Conservation (phyloP, 2,329 filamentous ascomycete genomes). For the Lomentospora prolificans region DNA sequence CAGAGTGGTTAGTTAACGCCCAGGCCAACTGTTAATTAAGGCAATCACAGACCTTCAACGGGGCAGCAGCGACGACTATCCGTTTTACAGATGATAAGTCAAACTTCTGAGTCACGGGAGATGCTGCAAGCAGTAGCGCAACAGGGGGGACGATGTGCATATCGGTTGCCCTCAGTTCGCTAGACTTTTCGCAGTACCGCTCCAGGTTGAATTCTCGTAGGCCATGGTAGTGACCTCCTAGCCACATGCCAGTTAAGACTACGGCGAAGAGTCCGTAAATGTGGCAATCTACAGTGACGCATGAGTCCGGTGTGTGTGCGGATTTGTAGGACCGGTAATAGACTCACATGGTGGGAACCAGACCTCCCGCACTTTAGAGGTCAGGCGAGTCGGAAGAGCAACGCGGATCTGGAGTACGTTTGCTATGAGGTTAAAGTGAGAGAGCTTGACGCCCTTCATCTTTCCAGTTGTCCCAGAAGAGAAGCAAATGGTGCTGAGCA, state of each 20-base stretch:
- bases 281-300: not conserved
- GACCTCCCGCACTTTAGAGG: not conserved
- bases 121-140: not conserved
- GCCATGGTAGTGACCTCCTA: not conserved
- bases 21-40: too few relatives aligned
- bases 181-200: not conserved
- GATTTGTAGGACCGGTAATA: not conserved
- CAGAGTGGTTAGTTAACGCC: not conserved
- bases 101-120: not conserved
- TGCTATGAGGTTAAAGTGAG: constrained; percentile 2
- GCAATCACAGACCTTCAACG: not conserved
- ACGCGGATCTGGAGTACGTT: not conserved
- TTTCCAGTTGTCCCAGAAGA: constrained; percentile 1
- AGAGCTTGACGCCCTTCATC: constrained; percentile 5
- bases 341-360: constrained; percentile 3
- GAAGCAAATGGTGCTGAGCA: not conserved
- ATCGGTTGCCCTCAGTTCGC: not conserved
- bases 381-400: not conserved
- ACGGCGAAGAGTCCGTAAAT: constrained; percentile 2
- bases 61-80: constrained; percentile 1
- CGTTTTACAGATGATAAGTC: not conserved
- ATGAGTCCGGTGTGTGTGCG: not conserved
- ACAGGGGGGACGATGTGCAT: constrained; percentile 4
- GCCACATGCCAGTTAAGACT: not conserved
- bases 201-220: constrained; percentile 1